A percentile compares a stretch with the other conserved stretches of the same genome.
phyloP scores from a whole-genome alignment of 2,329 filamentous ascomycete genomes.

The Penicillium sp. region DNA sequence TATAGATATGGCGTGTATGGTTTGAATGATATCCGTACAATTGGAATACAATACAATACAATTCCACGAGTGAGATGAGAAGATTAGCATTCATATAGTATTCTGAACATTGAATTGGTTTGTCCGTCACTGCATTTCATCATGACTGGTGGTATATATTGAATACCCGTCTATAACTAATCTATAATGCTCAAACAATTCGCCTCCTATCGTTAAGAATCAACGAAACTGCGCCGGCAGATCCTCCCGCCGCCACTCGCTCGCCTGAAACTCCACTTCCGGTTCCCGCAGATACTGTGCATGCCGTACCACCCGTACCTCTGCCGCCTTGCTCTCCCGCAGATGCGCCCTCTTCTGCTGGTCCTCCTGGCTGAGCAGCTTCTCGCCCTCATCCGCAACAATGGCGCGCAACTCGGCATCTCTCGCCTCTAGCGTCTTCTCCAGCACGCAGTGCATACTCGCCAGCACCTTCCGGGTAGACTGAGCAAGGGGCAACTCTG shows the following conservation, averaged over 20 bases:
- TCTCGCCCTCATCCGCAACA: constrained; percentile 18
- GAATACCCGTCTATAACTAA: too few species aligned
- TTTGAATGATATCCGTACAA: not conserved
- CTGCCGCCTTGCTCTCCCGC: constrained; percentile 70
- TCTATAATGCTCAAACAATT: too few species aligned
- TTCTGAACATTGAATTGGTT: too few species aligned
- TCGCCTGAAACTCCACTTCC: constrained; percentile 53
- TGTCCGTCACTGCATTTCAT: too few species aligned
- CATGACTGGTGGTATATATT: too few species aligned
- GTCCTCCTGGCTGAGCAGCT: constrained; percentile 38
- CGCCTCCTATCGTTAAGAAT: too few species aligned
- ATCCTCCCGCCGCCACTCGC: constrained; percentile 30
- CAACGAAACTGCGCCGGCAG: too few species aligned
- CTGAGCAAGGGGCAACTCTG: constrained; percentile 69
- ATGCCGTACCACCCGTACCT: constrained; percentile 74
- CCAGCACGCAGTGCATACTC: constrained; percentile 81
- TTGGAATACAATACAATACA: not conserved
- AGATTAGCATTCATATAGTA: too few species aligned
- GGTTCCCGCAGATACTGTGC: constrained; percentile 60
- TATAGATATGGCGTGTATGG: too few species aligned
- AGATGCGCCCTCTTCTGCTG: constrained; percentile 55
- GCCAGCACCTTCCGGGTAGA: constrained; percentile 80
- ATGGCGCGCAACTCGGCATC: constrained; percentile 53
- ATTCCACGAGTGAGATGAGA: too few species aligned
- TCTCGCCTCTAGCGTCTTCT: constrained; percentile 57